Evolutionary conservation across 345 rosid species (phyloP), one percentile per base, ranked within the genome.

Genomic region (Angophora floribunda): DNA sequence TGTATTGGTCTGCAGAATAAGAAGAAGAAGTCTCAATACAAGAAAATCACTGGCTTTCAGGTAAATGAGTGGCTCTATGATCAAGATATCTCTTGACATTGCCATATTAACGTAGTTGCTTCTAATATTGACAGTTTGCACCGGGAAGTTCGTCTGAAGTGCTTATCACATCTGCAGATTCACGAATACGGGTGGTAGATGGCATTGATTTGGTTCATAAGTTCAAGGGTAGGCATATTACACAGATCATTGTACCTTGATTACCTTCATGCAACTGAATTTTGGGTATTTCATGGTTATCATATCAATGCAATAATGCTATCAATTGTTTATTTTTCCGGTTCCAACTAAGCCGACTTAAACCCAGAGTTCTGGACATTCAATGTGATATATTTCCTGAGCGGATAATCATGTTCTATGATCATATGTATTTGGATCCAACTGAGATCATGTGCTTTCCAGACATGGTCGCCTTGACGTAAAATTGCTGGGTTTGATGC

Each of bases 1-100:
- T 95, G 89, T 86, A 96, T 98, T 82, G 94, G 97, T 93, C 93
- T 98, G 91, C 97, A 95, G 92, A 96, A 94, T 87, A 97, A 93
- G 96, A 98, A 95, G 94, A 97, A 97, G 95, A 97, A 96, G 92
- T 89, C 99, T 87, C 97, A 95, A 88, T 96, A 93, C 79, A 98
- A 95, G 92, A 98, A 98, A 91, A 97, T 98, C 91, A 98, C 99
- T 49, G 99, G 99, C 90, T 98, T 98, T 93, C 99, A 98, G 98
- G 99, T 98, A 94, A 91, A 52, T 57, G 53, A 26, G 52, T 57
- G 80, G 51, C 86, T 52, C 44, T 44, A 51, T 19, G 30, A 47
- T 51, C 52, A 86, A 86, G 61, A 51, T 55, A 30, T 85, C 61
- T 85, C 63, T 36, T 3, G 53, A 9, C 45, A 30, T 85, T 44